Percentiles rank a stretch among this genome's conserved stretches.
Evolutionary conservation across 495 filamentous ascomycete species (phyloP).

Genomic region (Neurospora sublineolata): DNA sequence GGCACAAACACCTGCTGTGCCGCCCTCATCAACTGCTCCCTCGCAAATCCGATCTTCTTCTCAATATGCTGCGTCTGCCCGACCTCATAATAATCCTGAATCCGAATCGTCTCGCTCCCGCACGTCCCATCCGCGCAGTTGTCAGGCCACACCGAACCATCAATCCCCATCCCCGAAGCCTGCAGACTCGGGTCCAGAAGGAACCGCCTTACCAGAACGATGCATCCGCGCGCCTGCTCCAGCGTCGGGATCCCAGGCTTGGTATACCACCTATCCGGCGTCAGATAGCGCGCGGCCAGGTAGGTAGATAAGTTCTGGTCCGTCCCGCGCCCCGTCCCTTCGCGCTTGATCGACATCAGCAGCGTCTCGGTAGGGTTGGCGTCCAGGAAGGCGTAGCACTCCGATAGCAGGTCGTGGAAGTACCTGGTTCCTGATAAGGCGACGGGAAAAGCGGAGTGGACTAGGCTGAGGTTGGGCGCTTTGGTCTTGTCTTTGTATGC

Average conservation of each 20-base stretch:
- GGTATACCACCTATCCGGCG: conserved; percentile 62
- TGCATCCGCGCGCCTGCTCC: conserved; percentile 69
- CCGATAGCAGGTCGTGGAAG: conserved; percentile 58
- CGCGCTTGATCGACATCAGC: conserved; percentile 82
- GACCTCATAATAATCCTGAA: conserved; percentile 96
- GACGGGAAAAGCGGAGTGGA: conserved; percentile 37
- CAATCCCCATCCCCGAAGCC: conserved; percentile 60
- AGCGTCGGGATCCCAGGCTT: conserved; percentile 68
- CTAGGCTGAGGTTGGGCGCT: conserved; percentile 39
- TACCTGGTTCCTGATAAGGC: conserved; percentile 47
- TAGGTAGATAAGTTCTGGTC: conserved; percentile 69
- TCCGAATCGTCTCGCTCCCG: conserved; percentile 59
- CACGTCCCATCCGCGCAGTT: conserved; percentile 70
- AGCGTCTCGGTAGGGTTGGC: conserved; percentile 68
- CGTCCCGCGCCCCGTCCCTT: conserved; percentile 68
- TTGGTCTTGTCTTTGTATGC: conserved; percentile 46
- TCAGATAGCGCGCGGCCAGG: conserved; percentile 59
- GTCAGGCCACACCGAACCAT: conserved; percentile 76
- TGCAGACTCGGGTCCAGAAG: conserved; percentile 47
- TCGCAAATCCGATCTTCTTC: conserved; percentile 64
- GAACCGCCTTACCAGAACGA: conserved; percentile 80
- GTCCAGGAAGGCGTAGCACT: conserved; percentile 63
- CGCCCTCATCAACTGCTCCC: conserved; percentile 64
- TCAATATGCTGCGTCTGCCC: conserved; percentile 60
- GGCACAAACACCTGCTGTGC: conserved; percentile 29